phyloP scores from a whole-genome alignment of 306 rosid species.

The Luffa acutangula region DNA sequence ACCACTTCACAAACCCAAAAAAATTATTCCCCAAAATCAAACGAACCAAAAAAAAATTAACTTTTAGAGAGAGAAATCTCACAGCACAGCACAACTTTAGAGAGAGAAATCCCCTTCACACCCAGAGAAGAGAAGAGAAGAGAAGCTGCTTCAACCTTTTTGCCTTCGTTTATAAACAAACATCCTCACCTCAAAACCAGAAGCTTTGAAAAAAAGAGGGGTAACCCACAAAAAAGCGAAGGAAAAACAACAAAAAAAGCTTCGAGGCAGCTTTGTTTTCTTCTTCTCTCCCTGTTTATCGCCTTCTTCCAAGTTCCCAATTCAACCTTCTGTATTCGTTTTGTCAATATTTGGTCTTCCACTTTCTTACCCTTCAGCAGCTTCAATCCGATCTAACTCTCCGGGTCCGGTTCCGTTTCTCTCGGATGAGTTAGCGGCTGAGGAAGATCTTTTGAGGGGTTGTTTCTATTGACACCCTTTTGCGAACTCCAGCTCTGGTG shows the following conservation, averaged over 20 bases:
- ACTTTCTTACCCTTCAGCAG: conserved; percentile 21
- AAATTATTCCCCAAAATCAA: background rate
- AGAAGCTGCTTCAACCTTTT: conserved; percentile 15
- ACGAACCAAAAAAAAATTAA: conserved; percentile 3
- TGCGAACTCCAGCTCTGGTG: conserved; percentile 25
- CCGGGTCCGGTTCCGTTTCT: conserved; percentile 29
- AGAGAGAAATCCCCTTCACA: conserved; percentile 26
- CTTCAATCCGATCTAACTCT: conserved; percentile 38
- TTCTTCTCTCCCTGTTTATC: conserved; percentile 17
- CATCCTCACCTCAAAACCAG: conserved; percentile 19
- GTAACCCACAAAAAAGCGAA: background rate
- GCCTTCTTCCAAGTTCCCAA: conserved; percentile 34
- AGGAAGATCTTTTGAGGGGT: conserved; percentile 10
- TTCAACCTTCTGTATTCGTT: conserved; percentile 15
- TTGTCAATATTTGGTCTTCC: conserved; percentile 20
- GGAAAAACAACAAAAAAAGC: background rate
- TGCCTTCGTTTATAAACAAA: conserved; percentile 25
- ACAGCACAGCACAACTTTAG: conserved; percentile 10
- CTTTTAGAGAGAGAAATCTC: conserved; percentile 22
- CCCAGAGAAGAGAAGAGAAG: conserved; percentile 18
- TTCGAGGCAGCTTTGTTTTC: conserved; percentile 31
- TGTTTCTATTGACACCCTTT: conserved; percentile 42
- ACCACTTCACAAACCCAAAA: conserved; percentile 19
- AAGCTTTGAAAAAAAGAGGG: conserved; percentile 4
- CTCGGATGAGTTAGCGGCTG: conserved; percentile 69